Base-by-base conservation (phyloP, 805 yeast genomes). In the Metschnikowia arizonensis region DNA sequence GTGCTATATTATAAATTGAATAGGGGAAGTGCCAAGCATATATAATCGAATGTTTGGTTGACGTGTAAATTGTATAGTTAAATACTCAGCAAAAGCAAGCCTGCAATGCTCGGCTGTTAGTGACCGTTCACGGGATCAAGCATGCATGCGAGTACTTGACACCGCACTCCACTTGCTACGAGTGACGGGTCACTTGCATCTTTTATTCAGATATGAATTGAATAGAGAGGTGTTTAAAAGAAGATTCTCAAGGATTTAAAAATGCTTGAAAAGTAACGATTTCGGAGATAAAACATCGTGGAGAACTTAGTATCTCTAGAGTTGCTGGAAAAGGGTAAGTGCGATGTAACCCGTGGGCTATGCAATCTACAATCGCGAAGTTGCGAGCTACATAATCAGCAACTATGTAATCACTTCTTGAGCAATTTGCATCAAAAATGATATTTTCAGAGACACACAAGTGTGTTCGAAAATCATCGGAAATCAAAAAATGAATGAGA, bases 101-200 rank as follows among this genome's bases (percentile, higher is more conserved):
- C 38, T 29, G 38, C 38, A 34, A 11, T 34, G n/a, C 38, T 23
- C 38, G 21, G 14, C 23, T 34, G 38, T 34, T 10, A 15, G 18
- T 23, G 29, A 34, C 23, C 29, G 14, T 34, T 8, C 28, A 37
- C 40, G 19, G 33, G 40, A 21, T 28, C 33, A 28, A 19, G 33
- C 33, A 37, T 37, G 14, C 40, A 26, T 19, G 33, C 32, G 25
- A 33, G 26, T 21, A 33, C 17, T 19, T 18, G 36, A 32, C 19
- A 18, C 19, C 36, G 36, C 36, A 33, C 36, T 33, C 14, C 15
- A 21, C 5, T 36, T 36, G 30, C 40, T 25, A 25, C 40, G 12
- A 25, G 34, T 21, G 7, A 11, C 19, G 8, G 21, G 5, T 2
- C 5, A 10, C 34, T 17, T 15, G n/a, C 23, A 21, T 11, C 21